These are phyloP conservation scores for Anacardium occidentale DNA, from an alignment of 345 rosid species.

Conservation along the genomic window DNA sequence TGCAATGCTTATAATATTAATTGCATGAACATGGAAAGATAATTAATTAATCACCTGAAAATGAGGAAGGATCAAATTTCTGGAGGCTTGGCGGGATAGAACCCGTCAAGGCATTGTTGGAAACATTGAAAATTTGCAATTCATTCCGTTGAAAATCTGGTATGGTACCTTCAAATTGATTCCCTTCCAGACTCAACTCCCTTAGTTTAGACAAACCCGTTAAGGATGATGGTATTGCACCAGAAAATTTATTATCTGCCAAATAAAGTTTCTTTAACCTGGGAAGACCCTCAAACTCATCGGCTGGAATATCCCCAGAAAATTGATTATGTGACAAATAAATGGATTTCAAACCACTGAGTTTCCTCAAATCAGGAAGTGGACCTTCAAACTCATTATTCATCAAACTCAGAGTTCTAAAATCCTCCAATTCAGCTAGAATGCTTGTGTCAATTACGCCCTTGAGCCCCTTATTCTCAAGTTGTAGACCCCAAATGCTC, in stretches of 20 bases:
- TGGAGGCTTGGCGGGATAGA: slow-evolving; percentile 50
- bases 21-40: background rate
- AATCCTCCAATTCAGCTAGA: slow-evolving; percentile 34
- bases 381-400: slow-evolving; percentile 58
- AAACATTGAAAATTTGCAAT: slow-evolving; percentile 38
- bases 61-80: slow-evolving; percentile 30
- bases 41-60: slow-evolving; percentile 42
- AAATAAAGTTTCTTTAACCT: slow-evolving; percentile 62
- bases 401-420: slow-evolving; percentile 63
- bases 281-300: slow-evolving; percentile 59
- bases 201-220: slow-evolving; percentile 45
- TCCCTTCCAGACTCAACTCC: slow-evolving; percentile 58
- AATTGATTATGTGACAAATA: slow-evolving; percentile 63
- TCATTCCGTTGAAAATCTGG: slow-evolving; percentile 46
- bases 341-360: slow-evolving; percentile 46
- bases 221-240: slow-evolving; percentile 64
- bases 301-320: slow-evolving; percentile 49
- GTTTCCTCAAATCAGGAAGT: slow-evolving; percentile 55
- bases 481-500: slow-evolving; percentile 56
- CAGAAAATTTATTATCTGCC: slow-evolving; percentile 51
- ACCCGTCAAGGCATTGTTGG: slow-evolving; percentile 63
- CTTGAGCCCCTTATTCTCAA: slow-evolving; percentile 56
- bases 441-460: slow-evolving; percentile 49
- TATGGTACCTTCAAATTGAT: slow-evolving; percentile 53
- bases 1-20: too few species aligned